Base-by-base conservation (phyloP, 2,329 filamentous ascomycete genomes). In the Phialemonium atrogriseum region DNA sequence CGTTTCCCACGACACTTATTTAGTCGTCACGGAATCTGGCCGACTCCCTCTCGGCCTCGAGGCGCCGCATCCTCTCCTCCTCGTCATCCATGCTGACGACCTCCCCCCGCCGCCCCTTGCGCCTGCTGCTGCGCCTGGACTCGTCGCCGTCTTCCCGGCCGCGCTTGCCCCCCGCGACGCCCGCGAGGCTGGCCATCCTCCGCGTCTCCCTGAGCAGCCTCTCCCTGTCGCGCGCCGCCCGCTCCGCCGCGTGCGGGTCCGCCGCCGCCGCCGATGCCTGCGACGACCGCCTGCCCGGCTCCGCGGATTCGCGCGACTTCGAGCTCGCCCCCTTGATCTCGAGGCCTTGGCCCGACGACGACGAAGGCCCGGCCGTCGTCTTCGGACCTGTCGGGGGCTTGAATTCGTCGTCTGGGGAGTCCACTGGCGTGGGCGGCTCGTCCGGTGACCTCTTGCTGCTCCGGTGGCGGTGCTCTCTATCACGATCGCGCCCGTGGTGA, bases 201-300 rank as follows among this genome's bases (percentile, higher is more conserved):
- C 84, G 76, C 23, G 76, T 73, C 54, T 85, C 80, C 46, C 78
- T 80, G 10, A 80, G 61, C 31, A 83, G 60, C 16, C 80, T 66
- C 51, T 82, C 77, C 27, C 77, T 66, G 46, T 80, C 70, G 11
- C 77, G 63, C 10, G 72, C 73, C 49, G 83, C 79, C 14, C 80
- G 73, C 53, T 85, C 80, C 0, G 78, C 61, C 2, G 80, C 79
- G 52, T 84, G 79, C n/a, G 73, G 66, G 41, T 82, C 76, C 37
- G 41, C 30, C 17, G 45, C 29, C 27, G 32, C 34, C 24, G 29
- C 40, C 16, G 30, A 42, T 46, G 34, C 45, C 25, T n/a, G 24
- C 58, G 56, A 17, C 62, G 56, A 27, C 55, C 15, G 42, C 27
- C 17, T 53, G 47, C 35, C 24, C n/a, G 7, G 19, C 19, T 25